Percentiles rank a stretch among this genome's conserved stretches.
Evolutionary conservation across 495 filamentous ascomycete genomes (phyloP).

Genomic region (Mytilinidion resinicola): DNA sequence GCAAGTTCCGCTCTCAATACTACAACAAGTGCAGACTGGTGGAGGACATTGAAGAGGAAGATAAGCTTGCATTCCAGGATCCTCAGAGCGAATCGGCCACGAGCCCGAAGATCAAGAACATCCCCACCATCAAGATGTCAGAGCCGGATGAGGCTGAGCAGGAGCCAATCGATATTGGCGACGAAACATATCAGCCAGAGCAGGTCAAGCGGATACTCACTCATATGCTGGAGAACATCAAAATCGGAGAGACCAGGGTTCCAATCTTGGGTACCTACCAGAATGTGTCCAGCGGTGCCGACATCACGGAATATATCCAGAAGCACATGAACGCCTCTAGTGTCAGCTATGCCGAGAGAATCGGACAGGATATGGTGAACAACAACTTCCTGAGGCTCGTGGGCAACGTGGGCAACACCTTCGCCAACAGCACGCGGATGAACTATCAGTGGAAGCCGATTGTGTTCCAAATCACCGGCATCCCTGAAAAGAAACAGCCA

Average conservation of each 20-base stretch:
- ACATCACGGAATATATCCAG: conserved; percentile 93
- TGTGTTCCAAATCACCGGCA: conserved; percentile 77
- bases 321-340: conserved; percentile 75
- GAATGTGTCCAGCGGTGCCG: conserved; percentile 81
- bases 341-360: conserved; percentile 81
- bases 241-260: conserved; percentile 83
- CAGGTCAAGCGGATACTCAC: conserved; percentile 82
- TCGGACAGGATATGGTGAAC: conserved; percentile 86
- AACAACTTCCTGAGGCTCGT: conserved; percentile 85
- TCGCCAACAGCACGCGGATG: conserved; percentile 95
- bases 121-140: conserved; percentile 46
- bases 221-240: conserved; percentile 83
- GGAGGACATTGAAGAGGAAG: conserved; percentile 96
- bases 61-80: conserved; percentile 92
- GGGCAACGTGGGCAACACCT: conserved; percentile 89
- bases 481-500: conserved; percentile 78
- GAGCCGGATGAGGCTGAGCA: conserved; percentile 52
- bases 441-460: conserved; percentile 95
- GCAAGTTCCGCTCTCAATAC: conserved; percentile 89
- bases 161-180: conserved; percentile 84
- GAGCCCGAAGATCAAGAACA: conserved; percentile 55
- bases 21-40: conserved; percentile 97
- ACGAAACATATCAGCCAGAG: conserved; percentile 73
- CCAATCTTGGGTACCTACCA: conserved; percentile 91
- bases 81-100: conserved; percentile 52